A percentile compares a stretch with the other conserved stretches of the same genome.
phyloP scores from a whole-genome alignment of 177 flowering plant genomes.

The Telopea speciosissima region DNA sequence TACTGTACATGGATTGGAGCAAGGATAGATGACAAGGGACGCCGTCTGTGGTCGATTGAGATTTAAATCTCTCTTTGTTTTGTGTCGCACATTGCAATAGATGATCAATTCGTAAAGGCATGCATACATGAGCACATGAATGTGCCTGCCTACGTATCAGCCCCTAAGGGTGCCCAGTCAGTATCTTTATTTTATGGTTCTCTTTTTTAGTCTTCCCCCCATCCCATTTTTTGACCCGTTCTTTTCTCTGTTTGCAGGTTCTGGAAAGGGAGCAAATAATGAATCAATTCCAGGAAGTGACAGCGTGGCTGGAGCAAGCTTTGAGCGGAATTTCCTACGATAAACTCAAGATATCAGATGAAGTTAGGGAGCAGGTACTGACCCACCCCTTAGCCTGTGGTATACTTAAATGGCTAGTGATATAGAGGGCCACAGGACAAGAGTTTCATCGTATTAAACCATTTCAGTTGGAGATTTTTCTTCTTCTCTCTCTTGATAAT shows the following conservation, averaged over 20 bases:
- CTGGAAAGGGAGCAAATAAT: conserved; percentile 68
- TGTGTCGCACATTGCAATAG: too few relatives aligned
- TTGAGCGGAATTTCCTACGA: conserved; percentile 59
- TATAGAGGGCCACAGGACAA: not conserved
- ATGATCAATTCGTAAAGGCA: too few relatives aligned
- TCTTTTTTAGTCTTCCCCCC: too few relatives aligned
- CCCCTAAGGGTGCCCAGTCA: not conserved
- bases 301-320: conserved; percentile 63
- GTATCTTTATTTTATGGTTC: not conserved
- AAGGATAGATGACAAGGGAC: too few relatives aligned
- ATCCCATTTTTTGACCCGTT: not conserved
- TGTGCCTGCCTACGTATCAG: too few relatives aligned
- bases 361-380: conserved; percentile 90
- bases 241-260: conserved; percentile 37
- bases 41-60: too few relatives aligned
- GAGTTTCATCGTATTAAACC: not conserved
- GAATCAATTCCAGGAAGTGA: conserved; percentile 64
- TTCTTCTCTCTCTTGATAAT: too few relatives aligned
- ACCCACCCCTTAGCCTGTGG: not conserved
- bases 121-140: too few relatives aligned
- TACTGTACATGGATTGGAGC: too few relatives aligned
- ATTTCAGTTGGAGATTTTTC: not conserved
- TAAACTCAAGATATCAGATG: conserved; percentile 82
- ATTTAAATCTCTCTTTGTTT: too few relatives aligned
- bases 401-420: not conserved